phyloP scores from a whole-genome alignment of 2,329 filamentous ascomycete genomes.

The Ophiostoma piceae region DNA sequence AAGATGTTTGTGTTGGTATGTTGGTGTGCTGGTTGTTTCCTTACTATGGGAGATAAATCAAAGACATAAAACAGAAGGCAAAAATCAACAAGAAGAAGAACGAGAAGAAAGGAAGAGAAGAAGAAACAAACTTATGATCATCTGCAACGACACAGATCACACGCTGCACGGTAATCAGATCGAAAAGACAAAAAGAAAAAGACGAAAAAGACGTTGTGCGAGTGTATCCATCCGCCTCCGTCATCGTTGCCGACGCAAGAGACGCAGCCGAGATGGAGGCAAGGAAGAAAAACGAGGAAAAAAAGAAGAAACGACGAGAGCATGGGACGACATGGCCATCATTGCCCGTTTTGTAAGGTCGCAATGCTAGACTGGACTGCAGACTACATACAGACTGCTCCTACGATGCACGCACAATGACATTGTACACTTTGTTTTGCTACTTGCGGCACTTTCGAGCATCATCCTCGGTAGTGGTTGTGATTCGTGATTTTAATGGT shows the following conservation, averaged over 20 bases:
- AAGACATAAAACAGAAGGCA: no score
- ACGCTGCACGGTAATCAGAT: slow-evolving; percentile 14
- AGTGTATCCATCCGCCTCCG: neutral
- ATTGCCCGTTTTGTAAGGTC: neutral
- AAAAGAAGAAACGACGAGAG: neutral
- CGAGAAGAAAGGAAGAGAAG: neutral
- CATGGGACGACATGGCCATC: neutral
- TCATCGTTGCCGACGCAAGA: neutral
- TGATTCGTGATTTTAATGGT: slow-evolving; percentile 19
- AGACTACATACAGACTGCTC: neutral
- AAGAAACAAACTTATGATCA: neutral
- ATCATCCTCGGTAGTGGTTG: neutral
- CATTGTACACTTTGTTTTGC: neutral
- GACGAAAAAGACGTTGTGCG: neutral
- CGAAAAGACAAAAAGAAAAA: neutral
- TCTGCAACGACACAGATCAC: neutral
- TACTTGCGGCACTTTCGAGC: slow-evolving; percentile 13
- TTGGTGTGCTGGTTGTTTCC: no score
- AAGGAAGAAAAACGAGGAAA: neutral
- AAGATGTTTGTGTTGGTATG: no score
- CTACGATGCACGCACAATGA: neutral
- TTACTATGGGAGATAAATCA: no score
- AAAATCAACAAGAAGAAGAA: no score
- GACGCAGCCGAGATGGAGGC: neutral
- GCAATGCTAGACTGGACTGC: neutral